These are phyloP conservation scores for Graphium sp. DNA, from an alignment of 2,329 filamentous ascomycete genomes.

Conservation along the genomic window DNA sequence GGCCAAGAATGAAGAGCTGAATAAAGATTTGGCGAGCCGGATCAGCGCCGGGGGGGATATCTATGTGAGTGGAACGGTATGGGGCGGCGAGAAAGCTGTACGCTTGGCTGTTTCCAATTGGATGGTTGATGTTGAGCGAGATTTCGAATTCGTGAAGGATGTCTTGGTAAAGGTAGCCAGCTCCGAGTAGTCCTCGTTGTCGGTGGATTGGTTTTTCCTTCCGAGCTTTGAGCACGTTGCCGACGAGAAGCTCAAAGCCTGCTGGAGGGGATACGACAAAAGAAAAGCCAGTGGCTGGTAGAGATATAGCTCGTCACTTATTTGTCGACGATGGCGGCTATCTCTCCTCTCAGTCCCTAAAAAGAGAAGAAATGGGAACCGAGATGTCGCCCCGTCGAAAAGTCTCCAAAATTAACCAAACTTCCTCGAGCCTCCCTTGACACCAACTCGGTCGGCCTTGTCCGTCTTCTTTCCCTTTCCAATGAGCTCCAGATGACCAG, in stretches of 20 bases:
- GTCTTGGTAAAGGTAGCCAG: constrained; percentile 39
- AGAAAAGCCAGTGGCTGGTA: no score
- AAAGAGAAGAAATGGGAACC: no score
- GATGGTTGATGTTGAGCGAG: constrained; percentile 53
- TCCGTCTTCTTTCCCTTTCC: constrained; percentile 34
- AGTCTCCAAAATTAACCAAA: constrained; percentile 30
- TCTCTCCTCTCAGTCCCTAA: no score
- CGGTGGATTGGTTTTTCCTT: no score
- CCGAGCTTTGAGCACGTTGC: no score
- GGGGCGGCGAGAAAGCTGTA: constrained; percentile 57
- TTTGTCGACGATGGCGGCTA: no score
- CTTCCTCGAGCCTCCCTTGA: constrained; percentile 33
- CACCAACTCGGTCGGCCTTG: constrained; percentile 8
- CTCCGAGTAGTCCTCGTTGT: no score
- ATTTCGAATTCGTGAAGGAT: constrained; percentile 45
- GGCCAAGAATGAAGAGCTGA: constrained; percentile 45
- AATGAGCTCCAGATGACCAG: constrained; percentile 42
- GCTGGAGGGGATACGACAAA: no score
- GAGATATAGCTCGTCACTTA: no score
- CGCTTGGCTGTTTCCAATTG: constrained; percentile 81
- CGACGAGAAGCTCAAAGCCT: no score
- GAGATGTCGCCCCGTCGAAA: no score
- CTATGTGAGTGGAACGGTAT: constrained; percentile 69
- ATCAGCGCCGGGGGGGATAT: constrained; percentile 63
- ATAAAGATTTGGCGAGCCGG: constrained; percentile 45